Percentiles rank a stretch among this genome's conserved stretches.
phyloP scores from a whole-genome alignment of 169 alveolate genomes.

The Eimeria maxima region DNA sequence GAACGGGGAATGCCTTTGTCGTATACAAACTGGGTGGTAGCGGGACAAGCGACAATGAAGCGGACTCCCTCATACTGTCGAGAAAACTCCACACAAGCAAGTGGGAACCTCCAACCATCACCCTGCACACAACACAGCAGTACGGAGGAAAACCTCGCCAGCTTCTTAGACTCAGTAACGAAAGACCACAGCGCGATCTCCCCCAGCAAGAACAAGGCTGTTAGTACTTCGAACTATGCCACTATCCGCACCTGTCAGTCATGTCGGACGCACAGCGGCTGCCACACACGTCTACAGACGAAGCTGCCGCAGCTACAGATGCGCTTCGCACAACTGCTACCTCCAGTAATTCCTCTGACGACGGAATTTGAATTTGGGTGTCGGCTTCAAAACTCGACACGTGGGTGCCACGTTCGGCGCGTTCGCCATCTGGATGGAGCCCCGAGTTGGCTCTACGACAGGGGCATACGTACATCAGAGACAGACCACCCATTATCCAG shows the following conservation, averaged over 20 bases:
- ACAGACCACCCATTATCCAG: constrained; percentile 49
- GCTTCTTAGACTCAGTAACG: not conserved
- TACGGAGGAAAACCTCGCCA: not conserved
- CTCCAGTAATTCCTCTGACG: constrained; percentile 43
- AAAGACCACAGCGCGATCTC: not conserved
- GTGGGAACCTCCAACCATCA: constrained; percentile 71
- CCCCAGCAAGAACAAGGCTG: not conserved
- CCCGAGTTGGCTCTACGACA: not conserved
- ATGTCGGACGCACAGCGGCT: constrained; percentile 71
- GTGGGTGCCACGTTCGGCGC: not conserved
- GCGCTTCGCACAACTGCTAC: constrained; percentile 77
- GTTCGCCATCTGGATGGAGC: not conserved
- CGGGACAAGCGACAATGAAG: constrained; percentile 78
- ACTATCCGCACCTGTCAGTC: constrained; percentile 25
- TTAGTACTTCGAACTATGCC: not conserved
- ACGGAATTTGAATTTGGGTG: not conserved
- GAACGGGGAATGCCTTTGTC: constrained; percentile 86
- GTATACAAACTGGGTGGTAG: constrained; percentile 86
- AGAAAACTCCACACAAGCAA: constrained; percentile 57
- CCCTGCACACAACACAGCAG: constrained; percentile 30
- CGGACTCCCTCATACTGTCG: constrained; percentile 27
- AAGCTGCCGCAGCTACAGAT: constrained; percentile 57
- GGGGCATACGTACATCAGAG: constrained; percentile 44
- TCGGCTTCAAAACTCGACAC: not conserved
- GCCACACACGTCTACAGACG: constrained; percentile 73